Conservation (phyloP, 2,329 filamentous ascomycete species). For the Trichoderma gracile region DNA sequence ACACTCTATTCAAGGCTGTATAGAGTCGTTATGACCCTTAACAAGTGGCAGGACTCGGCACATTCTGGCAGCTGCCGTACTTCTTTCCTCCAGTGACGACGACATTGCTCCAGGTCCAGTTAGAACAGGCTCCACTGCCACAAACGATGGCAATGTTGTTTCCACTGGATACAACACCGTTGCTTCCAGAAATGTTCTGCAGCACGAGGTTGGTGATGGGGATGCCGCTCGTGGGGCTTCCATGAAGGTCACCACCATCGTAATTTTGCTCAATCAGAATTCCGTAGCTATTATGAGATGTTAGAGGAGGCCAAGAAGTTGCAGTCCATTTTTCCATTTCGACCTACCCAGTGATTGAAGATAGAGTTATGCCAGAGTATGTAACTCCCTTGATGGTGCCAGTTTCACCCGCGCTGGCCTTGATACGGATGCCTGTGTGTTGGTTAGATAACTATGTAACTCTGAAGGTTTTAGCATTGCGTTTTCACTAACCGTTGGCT, state of each 20-base stretch:
- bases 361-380: slow-evolving; percentile 47
- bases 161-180: slow-evolving; percentile 38
- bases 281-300: slow-evolving; percentile 33
- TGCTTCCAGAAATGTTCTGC: slow-evolving; percentile 44
- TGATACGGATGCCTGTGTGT: slow-evolving; percentile 43
- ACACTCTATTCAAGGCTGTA: no score
- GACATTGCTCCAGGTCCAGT: slow-evolving; percentile 56
- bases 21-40: no score
- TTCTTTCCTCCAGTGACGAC: slow-evolving; percentile 53
- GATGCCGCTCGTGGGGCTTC: slow-evolving; percentile 47
- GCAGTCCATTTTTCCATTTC: neutral
- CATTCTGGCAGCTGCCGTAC: slow-evolving; percentile 35
- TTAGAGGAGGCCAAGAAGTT: neutral
- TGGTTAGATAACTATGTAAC: neutral
- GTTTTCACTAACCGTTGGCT: slow-evolving; percentile 44
- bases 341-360: slow-evolving; percentile 39
- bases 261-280: slow-evolving; percentile 48
- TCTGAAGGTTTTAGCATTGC: accelerated
- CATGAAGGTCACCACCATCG: slow-evolving; percentile 48
- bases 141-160: slow-evolving; percentile 56
- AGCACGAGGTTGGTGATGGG: slow-evolving; percentile 52
- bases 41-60: slow-evolving; percentile 30
- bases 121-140: slow-evolving; percentile 44
- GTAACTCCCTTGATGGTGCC: slow-evolving; percentile 46
- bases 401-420: slow-evolving; percentile 49